phyloP scores from a whole-genome alignment of 2,329 filamentous ascomycete genomes.

The Aspergillus sojae region DNA sequence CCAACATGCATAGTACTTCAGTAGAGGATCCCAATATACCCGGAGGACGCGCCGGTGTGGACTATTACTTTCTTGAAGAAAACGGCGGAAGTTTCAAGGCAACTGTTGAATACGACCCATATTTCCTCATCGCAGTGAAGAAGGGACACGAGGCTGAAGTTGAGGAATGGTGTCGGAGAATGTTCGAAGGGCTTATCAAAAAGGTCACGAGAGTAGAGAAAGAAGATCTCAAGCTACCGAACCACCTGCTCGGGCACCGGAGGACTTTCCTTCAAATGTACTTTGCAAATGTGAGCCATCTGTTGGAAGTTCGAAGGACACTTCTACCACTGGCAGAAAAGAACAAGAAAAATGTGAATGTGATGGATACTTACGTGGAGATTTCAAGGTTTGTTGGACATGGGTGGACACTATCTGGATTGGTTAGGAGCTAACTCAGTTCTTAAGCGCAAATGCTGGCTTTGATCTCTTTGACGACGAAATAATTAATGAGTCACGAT shows the following conservation, averaged over 20 bases:
- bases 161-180: conserved; percentile 87
- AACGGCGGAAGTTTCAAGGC: conserved; percentile 92
- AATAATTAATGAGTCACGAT: conserved; percentile 78
- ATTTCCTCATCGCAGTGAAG: conserved; percentile 90
- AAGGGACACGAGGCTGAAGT: conserved; percentile 88
- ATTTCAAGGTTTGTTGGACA: conserved; percentile 70
- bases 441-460: conserved; percentile 69
- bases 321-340: conserved; percentile 91
- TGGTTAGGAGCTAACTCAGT: conserved; percentile 21
- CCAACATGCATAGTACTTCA: conserved; percentile 89
- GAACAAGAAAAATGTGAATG: conserved; percentile 94
- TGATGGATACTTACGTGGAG: conserved; percentile 98
- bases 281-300: conserved; percentile 84
- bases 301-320: conserved; percentile 80
- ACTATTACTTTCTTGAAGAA: conserved; percentile 96
- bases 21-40: conserved; percentile 82
- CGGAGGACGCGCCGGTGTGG: conserved; percentile 84
- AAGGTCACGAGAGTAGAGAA: conserved; percentile 76
- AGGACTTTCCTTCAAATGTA: conserved; percentile 83
- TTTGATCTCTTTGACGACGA: conserved; percentile 96
- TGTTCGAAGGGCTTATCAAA: conserved; percentile 81
- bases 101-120: conserved; percentile 93
- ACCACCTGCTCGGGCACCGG: conserved; percentile 89
- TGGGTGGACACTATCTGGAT: neutral
- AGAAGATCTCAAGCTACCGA: conserved; percentile 92